Evolutionary conservation across 2,329 filamentous ascomycete species (phyloP).

Genomic region (Fusarium sp.): DNA sequence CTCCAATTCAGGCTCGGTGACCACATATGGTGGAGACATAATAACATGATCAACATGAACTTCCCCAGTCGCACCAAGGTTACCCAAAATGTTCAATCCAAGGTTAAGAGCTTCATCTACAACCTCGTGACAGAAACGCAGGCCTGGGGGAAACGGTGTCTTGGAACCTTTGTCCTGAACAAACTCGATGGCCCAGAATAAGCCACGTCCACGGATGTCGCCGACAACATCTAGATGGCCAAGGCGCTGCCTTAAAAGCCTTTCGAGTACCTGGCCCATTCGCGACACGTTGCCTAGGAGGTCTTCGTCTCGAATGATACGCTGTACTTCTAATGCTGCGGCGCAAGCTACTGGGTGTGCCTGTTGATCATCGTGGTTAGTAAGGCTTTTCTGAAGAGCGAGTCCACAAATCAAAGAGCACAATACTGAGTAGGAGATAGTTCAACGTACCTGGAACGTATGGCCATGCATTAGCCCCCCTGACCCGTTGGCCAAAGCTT

Average conservation of each 20-base stretch:
- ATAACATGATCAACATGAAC: slow-evolving; percentile 11
- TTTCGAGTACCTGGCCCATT: background rate
- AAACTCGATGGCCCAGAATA: slow-evolving; percentile 12
- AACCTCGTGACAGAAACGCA: slow-evolving; percentile 1
- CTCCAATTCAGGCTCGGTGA: background rate
- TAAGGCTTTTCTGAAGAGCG: too few relatives aligned
- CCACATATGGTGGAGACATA: slow-evolving; percentile 6
- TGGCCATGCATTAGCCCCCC: background rate
- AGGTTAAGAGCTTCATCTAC: background rate
- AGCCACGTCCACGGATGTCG: slow-evolving; percentile 7
- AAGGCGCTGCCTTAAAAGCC: background rate
- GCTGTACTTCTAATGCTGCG: background rate
- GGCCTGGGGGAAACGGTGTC: background rate
- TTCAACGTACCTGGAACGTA: background rate
- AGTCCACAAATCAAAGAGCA: too few relatives aligned
- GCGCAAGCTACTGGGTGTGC: slow-evolving; percentile 7
- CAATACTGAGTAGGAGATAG: too few relatives aligned
- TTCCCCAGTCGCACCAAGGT: background rate
- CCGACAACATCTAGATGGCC: background rate
- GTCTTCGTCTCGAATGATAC: background rate
- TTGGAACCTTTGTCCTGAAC: background rate
- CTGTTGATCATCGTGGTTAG: background rate
- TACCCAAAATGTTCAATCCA: background rate
- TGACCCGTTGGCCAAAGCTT: slow-evolving; percentile 1
- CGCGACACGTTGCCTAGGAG: background rate